A percentile compares a stretch with the other conserved stretches of the same genome.
Evolutionary conservation across 2,329 filamentous ascomycete genomes (phyloP).

Genomic region (Aspergillus candidus): DNA sequence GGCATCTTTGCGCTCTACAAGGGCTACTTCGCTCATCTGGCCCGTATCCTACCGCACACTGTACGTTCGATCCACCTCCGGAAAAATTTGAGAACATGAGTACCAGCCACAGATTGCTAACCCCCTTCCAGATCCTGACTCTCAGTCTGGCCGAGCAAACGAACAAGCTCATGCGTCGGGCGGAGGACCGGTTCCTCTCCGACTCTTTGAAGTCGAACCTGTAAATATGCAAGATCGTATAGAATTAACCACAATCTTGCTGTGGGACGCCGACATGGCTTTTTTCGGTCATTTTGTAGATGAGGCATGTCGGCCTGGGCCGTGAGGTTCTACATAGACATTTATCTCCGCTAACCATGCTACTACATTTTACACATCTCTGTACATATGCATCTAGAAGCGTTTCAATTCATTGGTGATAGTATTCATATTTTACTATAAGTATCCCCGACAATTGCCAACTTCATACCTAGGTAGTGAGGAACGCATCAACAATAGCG

Average conservation of each 20-base stretch:
- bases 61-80: slow-evolving; percentile 32
- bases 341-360: slow-evolving; percentile 7
- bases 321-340: slow-evolving; percentile 15
- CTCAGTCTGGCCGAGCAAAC: slow-evolving; percentile 94
- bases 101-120: slow-evolving; percentile 15
- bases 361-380: too few relatives aligned
- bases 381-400: too few relatives aligned
- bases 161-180: slow-evolving; percentile 77
- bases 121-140: slow-evolving; percentile 62
- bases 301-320: background rate
- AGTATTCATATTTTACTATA: too few relatives aligned
- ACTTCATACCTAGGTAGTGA: too few relatives aligned
- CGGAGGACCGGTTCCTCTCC: slow-evolving; percentile 59
- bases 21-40: slow-evolving; percentile 90
- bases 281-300: background rate
- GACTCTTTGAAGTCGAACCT: slow-evolving; percentile 43
- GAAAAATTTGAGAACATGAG: background rate
- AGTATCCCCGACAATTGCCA: too few relatives aligned
- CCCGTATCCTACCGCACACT: slow-evolving; percentile 90
- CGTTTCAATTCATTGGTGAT: too few relatives aligned
- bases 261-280: background rate
- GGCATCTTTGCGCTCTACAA: slow-evolving; percentile 94
- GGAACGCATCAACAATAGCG: too few relatives aligned
- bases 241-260: too few relatives aligned
- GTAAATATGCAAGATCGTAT: slow-evolving; percentile 23